Evolutionary conservation across 2,329 filamentous ascomycete genomes (phyloP), one percentile per base, ranked within the genome.

Genomic region (Fusarium sp.): DNA sequence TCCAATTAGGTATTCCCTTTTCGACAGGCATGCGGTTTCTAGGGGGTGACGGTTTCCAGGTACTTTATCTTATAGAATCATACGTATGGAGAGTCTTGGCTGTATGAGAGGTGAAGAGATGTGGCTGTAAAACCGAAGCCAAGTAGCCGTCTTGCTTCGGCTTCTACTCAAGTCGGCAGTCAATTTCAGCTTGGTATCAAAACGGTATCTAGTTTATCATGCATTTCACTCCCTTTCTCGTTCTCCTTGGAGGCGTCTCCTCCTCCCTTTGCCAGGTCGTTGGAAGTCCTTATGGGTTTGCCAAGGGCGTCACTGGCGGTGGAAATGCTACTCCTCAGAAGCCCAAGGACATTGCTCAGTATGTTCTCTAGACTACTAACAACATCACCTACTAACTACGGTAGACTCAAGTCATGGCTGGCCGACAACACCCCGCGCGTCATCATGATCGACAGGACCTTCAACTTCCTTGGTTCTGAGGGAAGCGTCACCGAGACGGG

Each of bases 361-460:
- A 35, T 8, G 41, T 35, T 9, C 1, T n/a, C 6, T 13, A n/a
- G 7, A 5, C 20, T 45, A 3, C 6, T 6, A 7, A 45, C 6
- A 22, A 14, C 7, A 22, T 45, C 13, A 45, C 6, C 3, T 45
- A 20, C 41, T 62, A 20, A 62, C 41, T 9, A 16, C 1, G 35
- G 4, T 18, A 62, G 59, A 35, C 41, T 62, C 9, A 62, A 62
- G 20, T 48, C 41, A 6, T 62, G 59, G 41, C 41, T 62, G 2
- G 13, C 41, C 8, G 59, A 62, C 20, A n/a, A 35, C 5, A 50
- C 41, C 27, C 67, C 82, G 4, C 79, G 81, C 14, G 81, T 82
- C 33, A 83, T 83, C 64, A 76, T 83, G 68, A 68, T 83, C 39
- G 77, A 83, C 69, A 77, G 79, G 71, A 76, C 71, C 14, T 80